Percentiles rank a stretch among this genome's conserved stretches.
phyloP scores from a whole-genome alignment of 768 basidiomycete species.

The Tulasnella sp. region DNA sequence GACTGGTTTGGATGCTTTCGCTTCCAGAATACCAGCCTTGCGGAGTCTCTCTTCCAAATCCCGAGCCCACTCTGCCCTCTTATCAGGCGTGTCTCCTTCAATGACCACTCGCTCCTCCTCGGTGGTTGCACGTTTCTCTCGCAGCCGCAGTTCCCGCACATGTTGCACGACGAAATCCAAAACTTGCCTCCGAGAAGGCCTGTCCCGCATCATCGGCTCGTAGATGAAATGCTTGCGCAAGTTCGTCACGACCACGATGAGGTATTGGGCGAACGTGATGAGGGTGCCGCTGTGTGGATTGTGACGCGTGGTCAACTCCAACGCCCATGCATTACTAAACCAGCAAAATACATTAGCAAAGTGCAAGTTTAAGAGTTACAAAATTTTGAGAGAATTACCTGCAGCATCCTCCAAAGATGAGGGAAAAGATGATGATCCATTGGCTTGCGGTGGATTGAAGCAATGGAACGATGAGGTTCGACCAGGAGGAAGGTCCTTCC shows the following conservation, averaged over 20 bases:
- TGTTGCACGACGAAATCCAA: neutral
- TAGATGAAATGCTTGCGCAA: constrained; percentile 55
- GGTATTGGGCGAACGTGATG: constrained; percentile 84
- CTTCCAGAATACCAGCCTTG: neutral
- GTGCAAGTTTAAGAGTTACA: constrained; percentile 33
- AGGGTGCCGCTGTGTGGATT: constrained; percentile 73
- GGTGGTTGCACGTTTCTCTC: neutral
- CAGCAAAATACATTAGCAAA: constrained; percentile 24
- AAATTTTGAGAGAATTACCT: constrained; percentile 42
- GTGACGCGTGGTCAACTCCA: constrained; percentile 66
- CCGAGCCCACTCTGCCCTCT: neutral
- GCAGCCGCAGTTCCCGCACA: neutral
- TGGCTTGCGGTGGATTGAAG: constrained; percentile 33
- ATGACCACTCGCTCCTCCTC: neutral
- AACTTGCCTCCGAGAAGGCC: neutral
- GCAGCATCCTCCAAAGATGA: constrained; percentile 92
- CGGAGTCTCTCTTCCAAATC: neutral
- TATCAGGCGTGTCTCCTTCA: neutral
- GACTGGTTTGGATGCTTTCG: too few species aligned
- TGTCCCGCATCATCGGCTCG: neutral
- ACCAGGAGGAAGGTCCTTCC: neutral
- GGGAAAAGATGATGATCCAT: constrained; percentile 63
- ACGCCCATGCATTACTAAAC: constrained; percentile 70
- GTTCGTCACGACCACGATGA: constrained; percentile 69
- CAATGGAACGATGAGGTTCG: neutral